Evolutionary conservation across 495 filamentous ascomycete species (phyloP).

Genomic region (Podospora anserina): DNA sequence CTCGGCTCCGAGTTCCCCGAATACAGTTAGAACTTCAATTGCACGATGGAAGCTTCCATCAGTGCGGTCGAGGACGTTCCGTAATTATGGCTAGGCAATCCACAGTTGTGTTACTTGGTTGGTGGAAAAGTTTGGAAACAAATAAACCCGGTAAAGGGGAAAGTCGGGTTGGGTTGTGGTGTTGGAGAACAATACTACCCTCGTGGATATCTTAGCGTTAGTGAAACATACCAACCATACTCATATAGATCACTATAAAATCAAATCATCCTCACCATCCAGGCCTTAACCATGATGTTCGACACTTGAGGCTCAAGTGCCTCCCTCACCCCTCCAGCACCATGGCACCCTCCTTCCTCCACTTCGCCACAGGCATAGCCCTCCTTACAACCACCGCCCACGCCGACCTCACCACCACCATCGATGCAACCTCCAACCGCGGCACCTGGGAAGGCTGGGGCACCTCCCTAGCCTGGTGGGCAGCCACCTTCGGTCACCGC

Average conservation of each 20-base stretch:
- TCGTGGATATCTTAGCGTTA: neutral
- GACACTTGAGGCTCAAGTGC: too few species aligned
- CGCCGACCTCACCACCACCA: conserved; percentile 33
- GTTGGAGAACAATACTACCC: neutral
- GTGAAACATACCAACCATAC: neutral
- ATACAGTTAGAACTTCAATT: neutral
- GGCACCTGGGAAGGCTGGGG: conserved; percentile 44
- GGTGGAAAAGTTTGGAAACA: neutral
- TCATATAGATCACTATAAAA: too few species aligned
- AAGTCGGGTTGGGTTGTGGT: neutral
- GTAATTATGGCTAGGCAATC: neutral
- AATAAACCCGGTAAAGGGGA: neutral
- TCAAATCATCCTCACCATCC: too few species aligned
- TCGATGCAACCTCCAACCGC: conserved; percentile 33
- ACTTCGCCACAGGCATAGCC: neutral
- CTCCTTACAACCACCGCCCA: neutral
- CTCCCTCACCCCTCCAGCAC: neutral
- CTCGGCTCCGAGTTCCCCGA: neutral
- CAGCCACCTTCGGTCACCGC: conserved; percentile 32
- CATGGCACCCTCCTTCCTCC: neutral
- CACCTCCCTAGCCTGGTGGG: conserved; percentile 43
- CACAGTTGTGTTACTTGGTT: neutral
- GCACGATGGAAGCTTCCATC: neutral
- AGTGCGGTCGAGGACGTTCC: neutral
- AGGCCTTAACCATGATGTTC: too few species aligned